Evolutionary conservation across 768 basidiomycete species (phyloP), one percentile per base, ranked within the genome.

Genomic region (Filobasidium floriforme): DNA sequence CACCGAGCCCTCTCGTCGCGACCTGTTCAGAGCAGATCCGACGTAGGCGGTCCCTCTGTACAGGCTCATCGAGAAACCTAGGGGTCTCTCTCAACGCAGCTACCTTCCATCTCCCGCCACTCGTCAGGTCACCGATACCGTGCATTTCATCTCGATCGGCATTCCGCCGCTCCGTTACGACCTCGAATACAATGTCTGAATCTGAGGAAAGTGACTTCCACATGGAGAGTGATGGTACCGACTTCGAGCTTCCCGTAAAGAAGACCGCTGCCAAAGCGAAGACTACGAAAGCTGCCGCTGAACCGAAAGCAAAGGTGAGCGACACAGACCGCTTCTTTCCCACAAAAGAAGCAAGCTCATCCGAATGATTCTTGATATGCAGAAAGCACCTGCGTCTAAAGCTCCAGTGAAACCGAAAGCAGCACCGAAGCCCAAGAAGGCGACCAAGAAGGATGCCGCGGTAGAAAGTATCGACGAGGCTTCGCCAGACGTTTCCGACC

Each of bases 401-500:
- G 54, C 63, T 15, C 28, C 66, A 10, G 44, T 65, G 12, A 90
- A 87, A 86, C 88, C 89, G 82, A 88, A 86, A 65, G 68, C 69
- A 0, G 66, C 72, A 15, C 64, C 89, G 70, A 85, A 80, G 19
- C 84, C 70, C 22, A 78, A 78, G 66, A 73, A 73, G 52, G 73
- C 74, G 55, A 72, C 75, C 57, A 73, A 73, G 5, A 71, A 74
- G 11, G 74, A 74, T 11, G 74, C 74, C 29, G 70, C 51, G 7
- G 69, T 68, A 15, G 57, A 62, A 5, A 57, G 54, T 32, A 49
- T 57, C 14, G 68, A 63, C 15, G 71, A 71, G 73, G 73, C 69
- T 3, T 70, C 70, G 14, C 61, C 62, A 12, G 40, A 51, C 22
- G 61, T 63, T 57, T 86, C 86, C 26, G 81, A 82, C 63, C 73